A percentile compares a stretch with the other conserved stretches of the same genome.
phyloP scores from a whole-genome alignment of 192 early-diverging fungal species.

The Neocallimastix lanati region DNA sequence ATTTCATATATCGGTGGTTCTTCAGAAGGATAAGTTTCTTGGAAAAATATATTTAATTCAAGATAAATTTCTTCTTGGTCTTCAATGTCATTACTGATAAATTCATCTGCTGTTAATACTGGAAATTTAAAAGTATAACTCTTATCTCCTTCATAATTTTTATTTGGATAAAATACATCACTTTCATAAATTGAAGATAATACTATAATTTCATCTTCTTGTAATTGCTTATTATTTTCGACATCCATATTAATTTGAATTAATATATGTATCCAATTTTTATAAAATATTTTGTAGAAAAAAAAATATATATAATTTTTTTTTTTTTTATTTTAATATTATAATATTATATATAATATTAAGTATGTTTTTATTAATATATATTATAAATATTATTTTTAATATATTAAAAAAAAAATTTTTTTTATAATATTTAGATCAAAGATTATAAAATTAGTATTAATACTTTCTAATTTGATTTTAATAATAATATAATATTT shows the following conservation, averaged over 20 bases:
- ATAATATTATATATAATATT: too few relatives aligned
- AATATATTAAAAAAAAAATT: too few relatives aligned
- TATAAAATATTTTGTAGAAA: too few relatives aligned
- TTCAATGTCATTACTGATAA: background rate
- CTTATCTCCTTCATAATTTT: background rate
- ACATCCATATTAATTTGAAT: background rate
- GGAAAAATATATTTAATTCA: background rate
- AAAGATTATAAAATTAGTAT: too few relatives aligned
- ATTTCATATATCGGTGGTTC: background rate
- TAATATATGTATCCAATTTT: too few relatives aligned
- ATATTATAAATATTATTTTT: too few relatives aligned
- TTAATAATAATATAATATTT: too few relatives aligned
- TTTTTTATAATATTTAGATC: too few relatives aligned
- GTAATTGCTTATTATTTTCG: background rate
- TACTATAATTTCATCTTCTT: background rate
- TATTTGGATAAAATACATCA: background rate
- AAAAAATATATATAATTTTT: too few relatives aligned
- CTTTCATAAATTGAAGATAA: background rate
- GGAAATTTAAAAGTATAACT: background rate
- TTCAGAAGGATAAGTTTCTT: background rate
- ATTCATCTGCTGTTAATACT: background rate
- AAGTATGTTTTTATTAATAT: too few relatives aligned
- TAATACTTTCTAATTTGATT: too few relatives aligned
- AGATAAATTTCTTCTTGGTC: background rate
- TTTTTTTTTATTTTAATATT: too few relatives aligned